Evolutionary conservation across 2,329 filamentous ascomycete species (phyloP), one percentile per base, ranked within the genome.

Genomic region (Aspergillus sp.): DNA sequence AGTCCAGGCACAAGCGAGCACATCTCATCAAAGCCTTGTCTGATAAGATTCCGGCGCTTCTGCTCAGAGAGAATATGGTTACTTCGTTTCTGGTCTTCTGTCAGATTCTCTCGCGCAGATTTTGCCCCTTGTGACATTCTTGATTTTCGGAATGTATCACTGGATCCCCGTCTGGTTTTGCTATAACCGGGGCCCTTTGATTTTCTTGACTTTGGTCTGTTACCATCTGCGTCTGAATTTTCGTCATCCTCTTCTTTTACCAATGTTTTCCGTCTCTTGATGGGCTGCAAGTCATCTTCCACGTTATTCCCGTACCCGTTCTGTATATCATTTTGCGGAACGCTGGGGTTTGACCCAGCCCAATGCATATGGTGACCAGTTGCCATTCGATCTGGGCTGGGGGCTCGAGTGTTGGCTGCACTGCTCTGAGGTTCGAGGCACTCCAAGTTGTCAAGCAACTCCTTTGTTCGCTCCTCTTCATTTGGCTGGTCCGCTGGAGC

Each of bases 1-100:
- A 94, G 73, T 11, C 82, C 84, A 0, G 90, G 89, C 0, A 95
- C 86, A 19, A 94, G 73, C 27, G 81, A 75, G 51, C 80, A 81
- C n/a, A 95, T 69, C 45, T 91, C 86, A 35, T 90, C 85, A 55
- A 91, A 95, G 0, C 88, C 88, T 52, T 86, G 79, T 59, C 89
- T 86, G 57, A 91, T 91, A 37, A 90, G 72, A 27, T 88, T 88
- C 38, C 89, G 77, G 30, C 90, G 79, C 66, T 93, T 94, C 68
- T 95, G 88, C 61, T 94, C 89, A 41, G 88, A 93, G 41, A 83
- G 76, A 51, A 95, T 93, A 60, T 94, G 88, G 54, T 95, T 95
- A 57, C 83, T 84, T 37, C 88, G 77, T 66, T 91, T 93, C 65
- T 93, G 86, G 47, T 86, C 83, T 53, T 91, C 86, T 0, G 82